Conservation (phyloP, 371 early-diverging fungal genomes). For the Mortierella polycephala region DNA sequence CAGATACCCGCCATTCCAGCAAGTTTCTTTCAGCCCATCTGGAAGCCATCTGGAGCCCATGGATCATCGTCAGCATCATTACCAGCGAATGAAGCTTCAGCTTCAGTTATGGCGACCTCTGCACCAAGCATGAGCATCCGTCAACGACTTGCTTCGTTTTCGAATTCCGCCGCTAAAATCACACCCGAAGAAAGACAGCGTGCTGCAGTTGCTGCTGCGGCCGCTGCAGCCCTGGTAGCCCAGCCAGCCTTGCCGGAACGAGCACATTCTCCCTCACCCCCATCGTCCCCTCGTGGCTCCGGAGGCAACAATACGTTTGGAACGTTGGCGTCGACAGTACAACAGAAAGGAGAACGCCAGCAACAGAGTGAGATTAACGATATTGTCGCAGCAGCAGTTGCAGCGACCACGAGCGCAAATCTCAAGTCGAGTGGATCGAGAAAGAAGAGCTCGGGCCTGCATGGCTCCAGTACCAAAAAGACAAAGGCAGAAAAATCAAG, state of each 20-base stretch:
- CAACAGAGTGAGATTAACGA: slow-evolving; percentile 37
- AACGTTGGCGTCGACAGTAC: not conserved
- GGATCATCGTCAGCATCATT: slow-evolving; percentile 23
- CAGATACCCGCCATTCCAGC: slow-evolving; percentile 53
- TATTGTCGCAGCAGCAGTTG: slow-evolving; percentile 49
- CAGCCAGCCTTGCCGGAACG: slow-evolving; percentile 34
- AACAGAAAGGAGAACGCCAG: slow-evolving; percentile 3
- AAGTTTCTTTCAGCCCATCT: slow-evolving; percentile 51
- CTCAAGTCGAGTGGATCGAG: slow-evolving; percentile 42
- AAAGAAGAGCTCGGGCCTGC: slow-evolving; percentile 23
- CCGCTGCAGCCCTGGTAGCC: slow-evolving; percentile 33
- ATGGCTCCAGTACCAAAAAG: slow-evolving; percentile 26
- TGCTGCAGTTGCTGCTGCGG: slow-evolving; percentile 38
- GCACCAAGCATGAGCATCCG: slow-evolving; percentile 48
- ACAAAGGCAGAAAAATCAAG: slow-evolving; percentile 27
- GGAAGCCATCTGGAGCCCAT: slow-evolving; percentile 24
- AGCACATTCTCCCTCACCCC: slow-evolving; percentile 48
- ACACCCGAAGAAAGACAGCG: slow-evolving; percentile 47
- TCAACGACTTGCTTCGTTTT: slow-evolving; percentile 47
- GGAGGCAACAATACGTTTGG: slow-evolving; percentile 12
- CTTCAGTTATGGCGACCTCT: slow-evolving; percentile 29
- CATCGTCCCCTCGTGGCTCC: slow-evolving; percentile 43
- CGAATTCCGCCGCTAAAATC: slow-evolving; percentile 40
- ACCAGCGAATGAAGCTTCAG: not conserved
- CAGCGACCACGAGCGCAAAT: slow-evolving; percentile 34